Percentiles rank a stretch among this genome's conserved stretches.
Conservation (phyloP, 768 basidiomycete species). For the Lanmaoa pseudosensibilis region DNA sequence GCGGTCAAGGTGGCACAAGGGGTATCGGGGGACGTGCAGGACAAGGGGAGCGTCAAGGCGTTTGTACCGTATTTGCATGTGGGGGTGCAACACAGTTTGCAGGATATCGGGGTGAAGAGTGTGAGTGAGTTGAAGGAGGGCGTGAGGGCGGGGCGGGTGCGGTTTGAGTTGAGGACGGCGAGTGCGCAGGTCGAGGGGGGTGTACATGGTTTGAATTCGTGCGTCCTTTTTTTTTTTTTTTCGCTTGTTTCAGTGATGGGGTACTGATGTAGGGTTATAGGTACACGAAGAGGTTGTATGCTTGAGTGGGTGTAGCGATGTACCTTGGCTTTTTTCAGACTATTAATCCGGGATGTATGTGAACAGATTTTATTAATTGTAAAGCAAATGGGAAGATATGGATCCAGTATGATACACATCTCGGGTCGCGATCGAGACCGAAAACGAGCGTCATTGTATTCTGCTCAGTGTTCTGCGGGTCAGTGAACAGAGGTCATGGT, state of each 20-base stretch:
- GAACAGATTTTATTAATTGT: not conserved
- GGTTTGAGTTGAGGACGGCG: conserved; percentile 92
- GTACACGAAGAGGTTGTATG: conserved; percentile 59
- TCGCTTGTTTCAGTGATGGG: not conserved
- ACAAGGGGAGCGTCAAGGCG: conserved; percentile 92
- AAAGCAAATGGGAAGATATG: not conserved
- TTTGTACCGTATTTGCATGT: conserved; percentile 85
- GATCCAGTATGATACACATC: not conserved
- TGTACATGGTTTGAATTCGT: conserved; percentile 95
- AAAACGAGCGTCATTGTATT: no score
- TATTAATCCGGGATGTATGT: not conserved
- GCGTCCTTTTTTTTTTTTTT: conserved; percentile 49
- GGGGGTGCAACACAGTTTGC: conserved; percentile 90
- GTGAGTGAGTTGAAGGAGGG: conserved; percentile 65
- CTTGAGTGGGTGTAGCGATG: conserved; percentile 24
- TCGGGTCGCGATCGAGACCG: no score
- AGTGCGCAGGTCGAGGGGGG: conserved; percentile 96
- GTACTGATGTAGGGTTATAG: conserved; percentile 29
- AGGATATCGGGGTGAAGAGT: conserved; percentile 83
- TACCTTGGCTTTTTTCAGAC: not conserved
- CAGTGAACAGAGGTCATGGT: no score
- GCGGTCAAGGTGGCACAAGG: conserved; percentile 96
- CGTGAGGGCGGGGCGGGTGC: conserved; percentile 63
- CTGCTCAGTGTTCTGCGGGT: no score
- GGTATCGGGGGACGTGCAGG: conserved; percentile 94